Evolutionary conservation across 352 stramenopile genomes (phyloP).

Genomic region (Peronospora tabacina): DNA sequence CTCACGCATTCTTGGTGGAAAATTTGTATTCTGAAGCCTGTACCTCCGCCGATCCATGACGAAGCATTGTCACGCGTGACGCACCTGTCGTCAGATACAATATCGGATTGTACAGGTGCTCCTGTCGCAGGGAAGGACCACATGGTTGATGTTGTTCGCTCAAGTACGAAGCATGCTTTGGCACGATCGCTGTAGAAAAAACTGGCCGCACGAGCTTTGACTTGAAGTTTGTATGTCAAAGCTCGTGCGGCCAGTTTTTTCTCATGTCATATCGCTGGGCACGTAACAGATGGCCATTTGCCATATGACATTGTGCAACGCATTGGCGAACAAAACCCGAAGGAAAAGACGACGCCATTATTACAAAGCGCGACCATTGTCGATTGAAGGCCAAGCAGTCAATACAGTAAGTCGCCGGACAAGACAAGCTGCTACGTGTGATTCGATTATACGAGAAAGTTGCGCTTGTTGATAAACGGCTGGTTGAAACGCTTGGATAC

Average conservation of each 20-base stretch:
- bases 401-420: background rate
- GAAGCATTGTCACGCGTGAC: background rate
- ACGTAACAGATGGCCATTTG: too few relatives aligned
- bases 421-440: too few relatives aligned
- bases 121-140: background rate
- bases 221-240: conserved; percentile 20
- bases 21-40: conserved; percentile 6
- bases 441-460: background rate
- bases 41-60: too few relatives aligned
- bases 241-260: too few relatives aligned
- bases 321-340: background rate
- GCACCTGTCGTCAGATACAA: background rate
- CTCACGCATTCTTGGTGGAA: conserved; percentile 10
- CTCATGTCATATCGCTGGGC: too few relatives aligned
- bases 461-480: conserved; percentile 4
- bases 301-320: too few relatives aligned
- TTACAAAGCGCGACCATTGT: conserved; percentile 23
- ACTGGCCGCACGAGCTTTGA: background rate
- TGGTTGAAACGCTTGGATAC: conserved; percentile 9
- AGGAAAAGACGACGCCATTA: conserved; percentile 3
- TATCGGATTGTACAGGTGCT: conserved; percentile 8
- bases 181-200: conserved; percentile 2
- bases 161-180: conserved; percentile 11
- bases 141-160: background rate
- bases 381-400: conserved; percentile 4